A percentile compares a stretch with the other conserved stretches of the same genome.
phyloP scores from a whole-genome alignment of 2,329 filamentous ascomycete genomes.

The Penicillium thymicola region DNA sequence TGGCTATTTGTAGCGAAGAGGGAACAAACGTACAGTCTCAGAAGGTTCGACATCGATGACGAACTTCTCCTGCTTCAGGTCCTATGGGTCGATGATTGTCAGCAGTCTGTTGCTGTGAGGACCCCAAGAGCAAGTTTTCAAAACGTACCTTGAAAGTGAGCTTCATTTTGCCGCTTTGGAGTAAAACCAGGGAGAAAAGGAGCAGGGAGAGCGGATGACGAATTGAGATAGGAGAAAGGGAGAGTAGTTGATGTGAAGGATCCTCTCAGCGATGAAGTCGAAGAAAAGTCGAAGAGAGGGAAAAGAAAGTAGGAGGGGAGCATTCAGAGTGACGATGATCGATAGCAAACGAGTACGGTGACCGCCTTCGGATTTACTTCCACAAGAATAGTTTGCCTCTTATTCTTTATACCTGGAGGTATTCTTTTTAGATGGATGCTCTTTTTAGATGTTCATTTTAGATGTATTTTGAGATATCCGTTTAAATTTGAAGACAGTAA shows the following conservation, averaged over 20 bases:
- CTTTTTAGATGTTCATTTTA: too few relatives aligned
- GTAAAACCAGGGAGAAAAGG: conserved; percentile 26
- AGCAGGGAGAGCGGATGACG: conserved; percentile 9
- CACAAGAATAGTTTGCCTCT: too few relatives aligned
- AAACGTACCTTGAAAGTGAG: conserved; percentile 65
- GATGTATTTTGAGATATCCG: too few relatives aligned
- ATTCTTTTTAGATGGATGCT: too few relatives aligned
- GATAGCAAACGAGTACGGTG: conserved; percentile 10
- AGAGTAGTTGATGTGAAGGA: conserved; percentile 3
- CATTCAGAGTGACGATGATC: conserved; percentile 10
- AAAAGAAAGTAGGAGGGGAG: conserved; percentile 21
- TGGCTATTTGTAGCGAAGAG: conserved; percentile 8
- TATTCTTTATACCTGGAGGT: too few relatives aligned
- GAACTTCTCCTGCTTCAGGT: conserved; percentile 99
- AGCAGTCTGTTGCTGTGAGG: conserved; percentile 15
- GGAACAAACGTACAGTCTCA: conserved; percentile 67
- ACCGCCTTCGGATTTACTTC: conserved; percentile 5
- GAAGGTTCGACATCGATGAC: conserved; percentile 89
- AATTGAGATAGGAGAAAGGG: conserved; percentile 2
- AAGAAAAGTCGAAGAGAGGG: conserved; percentile 24
- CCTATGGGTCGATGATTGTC: conserved; percentile 52
- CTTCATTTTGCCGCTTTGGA: conserved; percentile 56
- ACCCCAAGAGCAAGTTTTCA: conserved; percentile 22
- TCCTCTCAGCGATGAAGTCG: conserved; percentile 12
- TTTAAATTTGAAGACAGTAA: too few relatives aligned